Base-by-base conservation (phyloP, 805 yeast genomes). In the Torulaspora franciscae region DNA sequence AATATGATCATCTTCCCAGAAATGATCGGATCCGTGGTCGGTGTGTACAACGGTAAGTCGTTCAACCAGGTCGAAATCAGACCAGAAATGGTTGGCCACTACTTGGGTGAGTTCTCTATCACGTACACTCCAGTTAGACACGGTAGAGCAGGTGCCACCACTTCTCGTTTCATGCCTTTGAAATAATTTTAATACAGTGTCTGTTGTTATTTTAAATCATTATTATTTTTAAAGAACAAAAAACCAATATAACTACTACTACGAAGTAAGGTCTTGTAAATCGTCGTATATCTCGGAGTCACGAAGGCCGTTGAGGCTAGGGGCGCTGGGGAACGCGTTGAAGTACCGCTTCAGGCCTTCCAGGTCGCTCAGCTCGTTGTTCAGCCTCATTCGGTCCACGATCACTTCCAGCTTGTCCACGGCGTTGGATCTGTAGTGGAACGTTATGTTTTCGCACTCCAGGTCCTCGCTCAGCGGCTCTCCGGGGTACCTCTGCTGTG, bases 21-120 rank as follows among this genome's bases (percentile, higher is more conserved):
- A 83, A 93, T 93, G 99, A 89, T 93, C 68, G 99, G 99, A 73
- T 88, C 97, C 55, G 95, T 91, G 62, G 83, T 93, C 65, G 97
- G 97, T 79, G 85, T 93, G 66, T 93, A 93, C 96, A 93, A 93
- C 83, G 99, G 99, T 80, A 93, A 93, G 81, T 87, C 80, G 66
- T 93, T 93, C 95, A 91, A 91, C 95, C 85, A 83, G 67, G 96
- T 93, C 74, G 99, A 93, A 77, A 79, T 93, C 77, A 89, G 80
- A 76, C 96, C 99, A 70, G 99, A 93, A 81, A 93, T 93, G 99
- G 90, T 91, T 72, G 98, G 99, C 73, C 96, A 91, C 85, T 93
- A 93, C 95, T 86, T 93, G 69, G 99, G 97, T 80, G 99, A 93
- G 81, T 93, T 93, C 88, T 91, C 99, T 69, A 93, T 93, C 77